Evolutionary conservation across 1,284 basidiomycete genomes (phyloP).

Genomic region (Pterulicium gracile): DNA sequence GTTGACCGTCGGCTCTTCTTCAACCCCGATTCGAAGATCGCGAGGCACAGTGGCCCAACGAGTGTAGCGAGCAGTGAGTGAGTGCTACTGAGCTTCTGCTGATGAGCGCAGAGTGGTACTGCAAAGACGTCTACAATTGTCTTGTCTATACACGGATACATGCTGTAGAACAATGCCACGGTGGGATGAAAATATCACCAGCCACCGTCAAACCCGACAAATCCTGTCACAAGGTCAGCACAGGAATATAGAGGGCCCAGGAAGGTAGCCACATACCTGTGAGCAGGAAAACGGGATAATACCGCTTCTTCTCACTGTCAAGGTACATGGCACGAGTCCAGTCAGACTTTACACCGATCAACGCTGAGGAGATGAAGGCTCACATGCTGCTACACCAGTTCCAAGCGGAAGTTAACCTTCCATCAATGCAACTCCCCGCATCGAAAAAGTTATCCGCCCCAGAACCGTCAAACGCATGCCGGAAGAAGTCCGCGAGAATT

Average conservation of each 20-base stretch:
- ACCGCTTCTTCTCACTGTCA: conserved; percentile 67
- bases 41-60: not conserved
- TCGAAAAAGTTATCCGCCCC: conserved; percentile 76
- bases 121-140: no score
- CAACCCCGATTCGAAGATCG: not conserved
- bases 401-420: conserved; percentile 71
- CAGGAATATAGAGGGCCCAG: conserved; percentile 4
- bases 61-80: not conserved
- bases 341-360: no score
- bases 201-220: conserved; percentile 75
- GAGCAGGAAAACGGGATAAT: conserved; percentile 68
- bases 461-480: conserved; percentile 75
- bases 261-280: conserved; percentile 38
- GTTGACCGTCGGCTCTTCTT: no score
- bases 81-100: no score
- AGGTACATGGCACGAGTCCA: no score
- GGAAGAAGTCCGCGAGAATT: conserved; percentile 71
- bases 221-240: conserved; percentile 32
- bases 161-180: no score
- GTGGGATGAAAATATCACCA: no score
- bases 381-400: conserved; percentile 51
- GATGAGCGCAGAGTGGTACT: not conserved
- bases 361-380: not conserved
- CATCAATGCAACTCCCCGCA: conserved; percentile 52
- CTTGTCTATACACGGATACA: no score